Evolutionary conservation across 179 eudicot genomes (phyloP).

Genomic region (Sideroxylon spinosum): DNA sequence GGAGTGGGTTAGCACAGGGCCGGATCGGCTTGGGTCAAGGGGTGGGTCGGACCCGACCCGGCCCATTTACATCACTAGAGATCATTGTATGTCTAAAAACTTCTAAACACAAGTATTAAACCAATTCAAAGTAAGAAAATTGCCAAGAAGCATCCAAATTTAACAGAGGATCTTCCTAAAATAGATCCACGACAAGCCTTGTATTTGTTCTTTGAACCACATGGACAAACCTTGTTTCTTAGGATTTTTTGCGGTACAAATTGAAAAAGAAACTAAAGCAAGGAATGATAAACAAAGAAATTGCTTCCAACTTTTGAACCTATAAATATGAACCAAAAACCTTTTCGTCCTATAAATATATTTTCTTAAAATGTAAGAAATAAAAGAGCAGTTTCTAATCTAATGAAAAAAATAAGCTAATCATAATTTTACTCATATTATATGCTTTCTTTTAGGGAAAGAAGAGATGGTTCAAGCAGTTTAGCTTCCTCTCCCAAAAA

Average conservation of each 20-base stretch:
- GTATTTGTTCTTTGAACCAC: constrained; percentile 91
- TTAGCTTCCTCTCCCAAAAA: not conserved
- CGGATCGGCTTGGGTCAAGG: too few relatives aligned
- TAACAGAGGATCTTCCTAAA: constrained; percentile 47
- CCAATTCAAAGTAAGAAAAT: not conserved
- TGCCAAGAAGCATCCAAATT: constrained; percentile 36
- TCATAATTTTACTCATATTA: not conserved
- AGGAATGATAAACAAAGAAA: constrained; percentile 6
- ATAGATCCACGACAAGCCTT: constrained; percentile 90
- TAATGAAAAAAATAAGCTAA: not conserved
- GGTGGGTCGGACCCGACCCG: too few relatives aligned
- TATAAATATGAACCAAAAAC: constrained; percentile 22
- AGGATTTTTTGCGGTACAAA: constrained; percentile 50
- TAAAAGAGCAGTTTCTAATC: not conserved
- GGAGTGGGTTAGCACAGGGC: too few relatives aligned
- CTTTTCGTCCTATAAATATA: constrained; percentile 45
- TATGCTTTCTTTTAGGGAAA: not conserved
- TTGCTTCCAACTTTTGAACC: not conserved
- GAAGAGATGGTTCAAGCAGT: constrained; percentile 1
- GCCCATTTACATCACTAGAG: too few relatives aligned
- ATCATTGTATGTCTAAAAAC: not conserved
- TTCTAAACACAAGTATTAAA: not conserved
- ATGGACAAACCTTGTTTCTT: constrained; percentile 80
- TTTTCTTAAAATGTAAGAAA: too few relatives aligned
- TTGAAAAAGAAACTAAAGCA: not conserved